These are phyloP conservation scores for Nematocida displodere DNA, from an alignment of 371 early-diverging fungal species.

Conservation along the genomic window DNA sequence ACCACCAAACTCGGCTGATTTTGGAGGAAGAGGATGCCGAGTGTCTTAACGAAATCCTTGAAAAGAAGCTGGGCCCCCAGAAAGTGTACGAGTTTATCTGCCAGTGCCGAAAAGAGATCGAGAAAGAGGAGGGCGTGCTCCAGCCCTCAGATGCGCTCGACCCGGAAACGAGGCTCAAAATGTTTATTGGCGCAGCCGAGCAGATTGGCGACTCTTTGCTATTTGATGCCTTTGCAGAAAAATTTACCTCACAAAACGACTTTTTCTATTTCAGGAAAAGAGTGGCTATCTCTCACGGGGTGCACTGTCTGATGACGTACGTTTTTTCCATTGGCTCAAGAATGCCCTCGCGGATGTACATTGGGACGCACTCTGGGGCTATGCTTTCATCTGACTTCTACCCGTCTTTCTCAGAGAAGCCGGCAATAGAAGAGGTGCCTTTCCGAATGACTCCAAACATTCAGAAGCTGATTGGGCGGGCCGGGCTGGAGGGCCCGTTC, in stretches of 20 bases:
- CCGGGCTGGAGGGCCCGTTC: conserved; percentile 57
- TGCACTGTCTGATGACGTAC: conserved; percentile 46
- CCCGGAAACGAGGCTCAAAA: conserved; percentile 28
- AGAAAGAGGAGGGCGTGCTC: not conserved
- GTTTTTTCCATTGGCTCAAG: conserved; percentile 48
- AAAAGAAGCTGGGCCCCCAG: conserved; percentile 8
- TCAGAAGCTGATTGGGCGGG: conserved; percentile 53
- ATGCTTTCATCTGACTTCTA: conserved; percentile 41
- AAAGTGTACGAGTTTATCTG: conserved; percentile 14
- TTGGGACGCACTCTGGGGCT: conserved; percentile 25
- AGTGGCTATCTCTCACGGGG: conserved; percentile 45
- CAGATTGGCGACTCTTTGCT: not conserved
- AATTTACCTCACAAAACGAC: conserved; percentile 22
- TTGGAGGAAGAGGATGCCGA: conserved; percentile 30
- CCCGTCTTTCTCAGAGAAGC: conserved; percentile 36
- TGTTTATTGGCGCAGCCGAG: conserved; percentile 13
- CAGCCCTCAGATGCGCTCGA: conserved; percentile 18
- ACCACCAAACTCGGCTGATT: conserved; percentile 37
- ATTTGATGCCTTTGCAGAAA: not conserved
- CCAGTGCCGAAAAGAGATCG: conserved; percentile 19
- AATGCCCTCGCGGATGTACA: conserved; percentile 37
- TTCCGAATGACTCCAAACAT: conserved; percentile 56
- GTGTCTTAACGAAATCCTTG: conserved; percentile 17
- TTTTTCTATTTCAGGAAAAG: conserved; percentile 48
- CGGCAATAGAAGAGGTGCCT: conserved; percentile 16